Evolutionary conservation across 139 green algal species (phyloP), one percentile per base, ranked within the genome.

Genomic region (Nannochloris sp.): DNA sequence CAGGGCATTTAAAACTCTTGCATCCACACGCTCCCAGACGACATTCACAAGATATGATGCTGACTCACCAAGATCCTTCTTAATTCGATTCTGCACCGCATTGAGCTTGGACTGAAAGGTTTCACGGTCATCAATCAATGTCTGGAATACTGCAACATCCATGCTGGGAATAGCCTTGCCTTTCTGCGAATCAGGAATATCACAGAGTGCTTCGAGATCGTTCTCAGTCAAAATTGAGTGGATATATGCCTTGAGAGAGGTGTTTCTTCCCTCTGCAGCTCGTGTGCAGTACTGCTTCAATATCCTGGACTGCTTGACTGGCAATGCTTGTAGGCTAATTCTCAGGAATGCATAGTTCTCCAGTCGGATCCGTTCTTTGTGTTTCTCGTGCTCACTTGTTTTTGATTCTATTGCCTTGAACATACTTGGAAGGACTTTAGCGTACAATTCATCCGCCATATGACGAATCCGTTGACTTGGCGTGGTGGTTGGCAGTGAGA

Each of bases 291-390:
- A 29, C 23, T 44, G 9, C 16, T 66, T 56, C 11, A 44, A 20
- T 14, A 49, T 14, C 5, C 12, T 26, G 9, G 43, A 14, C 13
- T 50, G 46, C 17, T 17, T 56, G 6, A 66, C 14, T 3, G 45
- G 40, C n/a, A 51, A 25, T 31, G 30, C 55, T 66, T 76, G 69
- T 29, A 76, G 31, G 6, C 31, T 57, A 28, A 55, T 33, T 23
- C 63, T 55, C 45, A 72, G 55, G 31, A 66, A 68, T 11, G 60
- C 45, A 59, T 81, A 80, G 51, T 78, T 84, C 36, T 84, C 78
- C 36, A 84, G 64, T 6, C 70, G 50, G 46, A 84, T 61, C 9
- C 71, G 63, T 36, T 68, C 44, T 17, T 67, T 76, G 59, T 84
- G 76, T 70, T 84, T 84, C 13, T 30, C 29, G 30, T 84, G 73